phyloP scores from a whole-genome alignment of 768 basidiomycete species.

The Sutorius australiensis region DNA sequence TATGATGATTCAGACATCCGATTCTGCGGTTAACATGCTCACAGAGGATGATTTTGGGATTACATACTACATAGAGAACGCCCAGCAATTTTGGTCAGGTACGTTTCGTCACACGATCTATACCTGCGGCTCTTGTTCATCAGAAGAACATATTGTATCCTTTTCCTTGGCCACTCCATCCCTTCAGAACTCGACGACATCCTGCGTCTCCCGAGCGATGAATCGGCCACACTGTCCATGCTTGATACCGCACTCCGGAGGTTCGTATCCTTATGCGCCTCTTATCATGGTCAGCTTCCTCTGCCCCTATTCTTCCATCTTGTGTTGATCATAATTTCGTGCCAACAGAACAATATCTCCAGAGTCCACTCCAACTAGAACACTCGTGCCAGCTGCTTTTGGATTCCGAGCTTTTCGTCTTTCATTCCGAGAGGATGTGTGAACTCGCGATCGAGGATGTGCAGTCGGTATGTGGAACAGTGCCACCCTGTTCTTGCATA shows the following conservation, averaged over 20 bases:
- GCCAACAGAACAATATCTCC: conserved; percentile 72
- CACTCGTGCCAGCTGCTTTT: conserved; percentile 76
- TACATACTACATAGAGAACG: conserved; percentile 75
- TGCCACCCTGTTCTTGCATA: background rate
- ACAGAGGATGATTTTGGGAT: conserved; percentile 70
- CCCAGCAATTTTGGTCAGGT: conserved; percentile 93
- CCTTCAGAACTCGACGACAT: conserved; percentile 82
- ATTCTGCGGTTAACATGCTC: conserved; percentile 16
- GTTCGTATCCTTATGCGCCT: conserved; percentile 74
- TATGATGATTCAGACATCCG: conserved; percentile 17
- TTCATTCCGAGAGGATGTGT: conserved; percentile 90
- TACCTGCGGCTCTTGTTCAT: conserved; percentile 5
- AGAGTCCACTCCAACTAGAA: conserved; percentile 77
- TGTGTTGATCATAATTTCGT: conserved; percentile 13
- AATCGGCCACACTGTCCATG: conserved; percentile 57
- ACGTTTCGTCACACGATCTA: conserved; percentile 26
- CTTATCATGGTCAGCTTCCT: conserved; percentile 72
- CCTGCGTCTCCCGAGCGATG: conserved; percentile 58
- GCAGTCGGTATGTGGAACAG: conserved; percentile 47
- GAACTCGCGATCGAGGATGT: conserved; percentile 71
- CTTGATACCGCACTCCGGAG: conserved; percentile 78
- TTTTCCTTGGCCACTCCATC: background rate
- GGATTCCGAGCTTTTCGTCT: conserved; percentile 82
- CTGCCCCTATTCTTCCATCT: conserved; percentile 1
- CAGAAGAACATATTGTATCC: conserved; percentile 5